A percentile compares a stretch with the other conserved stretches of the same genome.
phyloP scores from a whole-genome alignment of 164 flowering plant genomes.

The Dillenia suffruticosa region DNA sequence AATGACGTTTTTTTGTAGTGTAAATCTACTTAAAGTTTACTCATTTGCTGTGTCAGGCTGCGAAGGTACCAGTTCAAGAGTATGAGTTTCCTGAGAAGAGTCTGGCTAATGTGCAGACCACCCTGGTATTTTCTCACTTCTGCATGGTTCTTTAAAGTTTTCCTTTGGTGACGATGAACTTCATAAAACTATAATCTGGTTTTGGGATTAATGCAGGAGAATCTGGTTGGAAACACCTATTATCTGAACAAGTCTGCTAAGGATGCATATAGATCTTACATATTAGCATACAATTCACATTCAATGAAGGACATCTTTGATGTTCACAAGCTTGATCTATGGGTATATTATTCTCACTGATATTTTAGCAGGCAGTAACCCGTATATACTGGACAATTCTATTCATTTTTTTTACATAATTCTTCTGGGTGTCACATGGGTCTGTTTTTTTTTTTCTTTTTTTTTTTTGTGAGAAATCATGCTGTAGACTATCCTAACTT shows the following conservation, averaged over 20 bases:
- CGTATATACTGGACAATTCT: no score
- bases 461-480: no score
- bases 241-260: conserved; percentile 79
- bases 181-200: not conserved
- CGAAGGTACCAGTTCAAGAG: conserved; percentile 81
- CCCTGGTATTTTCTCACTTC: conserved; percentile 43
- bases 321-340: conserved; percentile 79
- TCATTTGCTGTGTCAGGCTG: conserved; percentile 40
- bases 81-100: conserved; percentile 69
- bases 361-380: no score
- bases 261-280: conserved; percentile 86
- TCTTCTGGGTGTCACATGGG: no score
- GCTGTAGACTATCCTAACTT: no score
- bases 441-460: no score
- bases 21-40: no score
- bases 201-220: conserved; percentile 50
- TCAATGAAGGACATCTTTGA: conserved; percentile 89
- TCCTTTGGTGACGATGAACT: not conserved
- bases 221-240: conserved; percentile 62
- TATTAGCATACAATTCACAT: conserved; percentile 87
- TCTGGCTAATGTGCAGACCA: conserved; percentile 74
- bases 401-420: no score
- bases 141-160: not conserved
- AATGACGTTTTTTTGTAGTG: no score
- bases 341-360: conserved; percentile 35